Evolutionary conservation across 352 stramenopile species (phyloP), one percentile per base, ranked within the genome.

Genomic region (Pseudoperonospora humuli): DNA sequence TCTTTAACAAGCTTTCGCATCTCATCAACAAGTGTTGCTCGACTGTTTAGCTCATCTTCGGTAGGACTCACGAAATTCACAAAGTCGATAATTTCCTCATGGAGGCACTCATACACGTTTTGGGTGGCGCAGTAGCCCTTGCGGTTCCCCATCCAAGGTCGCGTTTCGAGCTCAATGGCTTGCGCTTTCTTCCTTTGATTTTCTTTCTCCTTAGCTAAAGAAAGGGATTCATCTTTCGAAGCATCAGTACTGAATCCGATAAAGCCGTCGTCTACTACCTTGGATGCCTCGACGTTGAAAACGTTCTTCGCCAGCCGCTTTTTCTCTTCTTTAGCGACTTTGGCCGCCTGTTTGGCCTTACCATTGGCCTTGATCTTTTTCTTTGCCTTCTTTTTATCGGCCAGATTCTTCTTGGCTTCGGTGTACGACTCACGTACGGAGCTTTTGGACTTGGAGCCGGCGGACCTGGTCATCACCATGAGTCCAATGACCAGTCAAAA

Each of bases 11-110:
- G 31, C 11, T 57, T 40, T 1, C 47, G 75, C 51, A 97, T 91
- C 43, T 86, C 70, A 3, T 68, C 46, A 3, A 97, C 65, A 3
- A 96, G 57, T 5, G 64, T 57, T n/a, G 71, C 46, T 15, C 92
- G 68, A 32, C 66, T 45, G 34, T 59, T 51, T 15, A 90, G 51
- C 50, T 98, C 93, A 1, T 88, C 62, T 7, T 62, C 32, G 0
- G 71, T 85, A 7, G 89, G 90, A 50, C 83, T 86, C 61, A 97
- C 89, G 25, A 97, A 83, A 15, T 67, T 67, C 25, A 86, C 75
- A 83, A 98, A 98, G 40, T 94, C 78, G 41, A 97, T 83, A 55
- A 98, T 96, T 75, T 98, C 94, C 46, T 98, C 91, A 62, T 98
- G 94, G 7, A 98, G 65, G 48, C 70, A 75, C 27, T 95, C 61